Evolutionary conservation across 1,139 yeast genomes (phyloP).

Genomic region (Candida albicans): DNA sequence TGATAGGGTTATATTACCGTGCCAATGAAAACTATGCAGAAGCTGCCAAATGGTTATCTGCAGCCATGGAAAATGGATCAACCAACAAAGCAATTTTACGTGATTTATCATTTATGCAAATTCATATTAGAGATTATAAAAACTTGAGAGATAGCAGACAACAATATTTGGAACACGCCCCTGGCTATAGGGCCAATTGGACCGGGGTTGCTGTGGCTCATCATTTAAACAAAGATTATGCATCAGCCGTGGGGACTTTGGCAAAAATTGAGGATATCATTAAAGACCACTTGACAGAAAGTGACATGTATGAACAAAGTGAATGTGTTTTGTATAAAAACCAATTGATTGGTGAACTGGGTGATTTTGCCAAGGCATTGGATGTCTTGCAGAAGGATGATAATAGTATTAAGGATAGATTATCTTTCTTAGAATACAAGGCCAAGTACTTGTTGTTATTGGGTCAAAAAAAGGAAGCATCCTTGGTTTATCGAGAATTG

Average conservation of each 20-base stretch:
- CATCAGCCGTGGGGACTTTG: conserved; percentile 69
- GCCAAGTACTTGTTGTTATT: conserved; percentile 57
- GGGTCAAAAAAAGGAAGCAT: conserved; percentile 57
- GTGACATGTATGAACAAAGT: conserved; percentile 74
- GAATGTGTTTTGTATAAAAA: conserved; percentile 79
- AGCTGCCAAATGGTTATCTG: conserved; percentile 77
- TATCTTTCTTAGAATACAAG: conserved; percentile 62
- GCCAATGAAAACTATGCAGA: conserved; percentile 67
- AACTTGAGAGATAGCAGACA: conserved; percentile 64
- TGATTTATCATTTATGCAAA: conserved; percentile 77
- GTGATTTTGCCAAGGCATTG: conserved; percentile 65
- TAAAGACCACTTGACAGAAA: conserved; percentile 63
- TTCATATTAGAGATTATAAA: conserved; percentile 75
- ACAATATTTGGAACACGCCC: conserved; percentile 67
- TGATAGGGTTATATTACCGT: conserved; percentile 82
- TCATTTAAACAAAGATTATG: conserved; percentile 67
- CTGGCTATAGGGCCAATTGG: conserved; percentile 93
- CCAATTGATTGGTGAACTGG: conserved; percentile 60
- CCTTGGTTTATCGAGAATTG: conserved; percentile 63
- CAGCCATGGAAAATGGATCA: conserved; percentile 79
- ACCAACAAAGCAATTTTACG: conserved; percentile 76
- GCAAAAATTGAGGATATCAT: conserved; percentile 73
- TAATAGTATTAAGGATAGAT: conserved; percentile 60
- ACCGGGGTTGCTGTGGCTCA: conserved; percentile 86
- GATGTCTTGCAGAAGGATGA: conserved; percentile 56